Conservation (phyloP, 805 yeast genomes). For the Schizosaccharomyces cryophilus region DNA sequence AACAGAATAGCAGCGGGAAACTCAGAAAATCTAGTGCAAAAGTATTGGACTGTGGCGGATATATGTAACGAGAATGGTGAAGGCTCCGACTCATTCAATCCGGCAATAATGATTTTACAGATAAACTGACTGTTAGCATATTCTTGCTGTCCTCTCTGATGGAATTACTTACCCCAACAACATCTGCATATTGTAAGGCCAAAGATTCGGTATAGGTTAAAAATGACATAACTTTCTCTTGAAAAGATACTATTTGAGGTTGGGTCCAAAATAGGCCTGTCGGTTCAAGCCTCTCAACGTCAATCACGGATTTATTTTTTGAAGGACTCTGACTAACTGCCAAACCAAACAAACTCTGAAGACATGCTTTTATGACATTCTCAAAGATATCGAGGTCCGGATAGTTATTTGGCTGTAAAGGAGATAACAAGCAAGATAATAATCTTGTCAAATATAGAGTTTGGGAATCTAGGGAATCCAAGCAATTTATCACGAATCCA, state of each 20-base stretch:
- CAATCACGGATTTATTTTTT: neutral
- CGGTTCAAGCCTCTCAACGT: neutral
- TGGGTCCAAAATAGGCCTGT: neutral
- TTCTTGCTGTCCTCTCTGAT: neutral
- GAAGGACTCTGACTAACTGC: neutral
- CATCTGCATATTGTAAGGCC: neutral
- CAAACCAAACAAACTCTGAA: neutral
- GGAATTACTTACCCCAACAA: neutral
- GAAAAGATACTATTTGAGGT: neutral
- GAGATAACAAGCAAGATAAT: neutral
- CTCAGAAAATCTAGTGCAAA: neutral
- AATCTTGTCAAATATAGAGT: neutral
- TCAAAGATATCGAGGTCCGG: neutral
- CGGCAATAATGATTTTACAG: neutral
- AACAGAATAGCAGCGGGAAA: neutral
- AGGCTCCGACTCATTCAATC: neutral
- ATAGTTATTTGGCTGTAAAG: neutral
- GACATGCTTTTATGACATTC: neutral
- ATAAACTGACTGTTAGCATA: neutral
- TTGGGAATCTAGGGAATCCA: neutral
- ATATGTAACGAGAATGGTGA: neutral
- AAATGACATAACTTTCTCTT: neutral
- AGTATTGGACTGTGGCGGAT: neutral
- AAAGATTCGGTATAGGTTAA: neutral
- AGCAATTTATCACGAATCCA: neutral